Percentiles rank a stretch among this genome's conserved stretches.
These are phyloP conservation scores for Dictyostelium intermedium DNA, from an alignment of 78 protist species.

Conservation along the genomic window DNA sequence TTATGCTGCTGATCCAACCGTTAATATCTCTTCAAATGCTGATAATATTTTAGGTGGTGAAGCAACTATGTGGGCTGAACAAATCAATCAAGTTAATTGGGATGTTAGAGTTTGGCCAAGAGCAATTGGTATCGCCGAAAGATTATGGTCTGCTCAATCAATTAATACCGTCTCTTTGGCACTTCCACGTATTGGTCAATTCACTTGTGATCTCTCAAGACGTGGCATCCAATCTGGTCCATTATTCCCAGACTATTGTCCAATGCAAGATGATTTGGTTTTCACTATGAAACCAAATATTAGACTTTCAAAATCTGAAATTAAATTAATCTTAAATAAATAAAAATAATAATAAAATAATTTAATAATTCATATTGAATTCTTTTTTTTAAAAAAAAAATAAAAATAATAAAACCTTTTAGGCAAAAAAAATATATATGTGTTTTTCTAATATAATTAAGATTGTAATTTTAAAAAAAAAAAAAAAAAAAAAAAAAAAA, in stretches of 20 bases:
- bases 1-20: slow-evolving; percentile 36
- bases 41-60: slow-evolving; percentile 48
- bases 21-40: not conserved
- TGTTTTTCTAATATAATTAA: too few species aligned
- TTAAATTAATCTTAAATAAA: slow-evolving; percentile 4
- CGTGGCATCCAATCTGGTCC: slow-evolving; percentile 74
- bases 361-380: not conserved
- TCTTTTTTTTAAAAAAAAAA: not conserved
- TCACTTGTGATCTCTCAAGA: slow-evolving; percentile 17
- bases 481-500: too few species aligned
- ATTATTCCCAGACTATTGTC: slow-evolving; percentile 51
- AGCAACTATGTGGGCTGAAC: slow-evolving; percentile 58
- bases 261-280: slow-evolving; percentile 21
- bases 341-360: not conserved
- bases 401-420: not conserved
- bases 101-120: slow-evolving; percentile 74
- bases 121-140: slow-evolving; percentile 45
- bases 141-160: slow-evolving; percentile 41
- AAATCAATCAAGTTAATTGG: slow-evolving; percentile 37
- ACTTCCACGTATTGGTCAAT: slow-evolving; percentile 20
- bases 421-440: not conserved
- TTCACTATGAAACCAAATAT: slow-evolving; percentile 3
- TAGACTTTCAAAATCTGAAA: slow-evolving; percentile 1
- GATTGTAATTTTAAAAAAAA: too few species aligned
- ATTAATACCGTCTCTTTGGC: not conserved